Base-by-base conservation (phyloP, 345 rosid species). In the Pistacia integerrima region DNA sequence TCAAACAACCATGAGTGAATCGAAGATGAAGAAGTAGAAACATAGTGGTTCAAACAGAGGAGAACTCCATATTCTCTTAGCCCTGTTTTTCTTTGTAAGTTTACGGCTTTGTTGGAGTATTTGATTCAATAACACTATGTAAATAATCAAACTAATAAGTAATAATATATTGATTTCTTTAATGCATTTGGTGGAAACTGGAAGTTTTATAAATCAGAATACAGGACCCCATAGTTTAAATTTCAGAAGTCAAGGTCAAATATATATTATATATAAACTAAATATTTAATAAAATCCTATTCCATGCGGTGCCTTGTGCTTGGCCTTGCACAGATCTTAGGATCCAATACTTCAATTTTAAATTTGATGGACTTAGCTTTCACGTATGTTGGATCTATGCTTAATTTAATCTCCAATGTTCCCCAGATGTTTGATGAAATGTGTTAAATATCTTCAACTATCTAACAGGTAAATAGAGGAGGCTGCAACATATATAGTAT, bases 51-150 rank as follows among this genome's bases (percentile, higher is more conserved):
- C 16, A 1, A 2, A n/a, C 16, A 60, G 17, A 73, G 67, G 30
- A 30, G 76, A 95, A 80, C 83, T 90, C 11, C 14, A 72, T 64
- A 48, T 90, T 52, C 36, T 88, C 67, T 69, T 88, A 2, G 64
- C 90, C 25, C 25, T 25, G 25, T 25, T 25, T 25, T 25, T 25
- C 25, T 25, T 25, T 25, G 25, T 25, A 0, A 25, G 25, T 25
- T 25, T 25, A 25, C 25, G 25, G 25, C 25, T 25, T 25, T 25
- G 1, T 25, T 25, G 25, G 25, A 25, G 25, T 25, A 25, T 25
- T 25, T 25, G 25, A 25, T 25, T 25, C 25, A 25, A 25, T 25
- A 95, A 80, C 83, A 90, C 11, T 17, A 72, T 64, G 48, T 90
- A 25, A 25, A 25, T 13, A 14, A 2, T 58, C 25, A 58, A 25